Conservation (phyloP, 1,284 basidiomycete genomes). For the Sphagnurus paluster region DNA sequence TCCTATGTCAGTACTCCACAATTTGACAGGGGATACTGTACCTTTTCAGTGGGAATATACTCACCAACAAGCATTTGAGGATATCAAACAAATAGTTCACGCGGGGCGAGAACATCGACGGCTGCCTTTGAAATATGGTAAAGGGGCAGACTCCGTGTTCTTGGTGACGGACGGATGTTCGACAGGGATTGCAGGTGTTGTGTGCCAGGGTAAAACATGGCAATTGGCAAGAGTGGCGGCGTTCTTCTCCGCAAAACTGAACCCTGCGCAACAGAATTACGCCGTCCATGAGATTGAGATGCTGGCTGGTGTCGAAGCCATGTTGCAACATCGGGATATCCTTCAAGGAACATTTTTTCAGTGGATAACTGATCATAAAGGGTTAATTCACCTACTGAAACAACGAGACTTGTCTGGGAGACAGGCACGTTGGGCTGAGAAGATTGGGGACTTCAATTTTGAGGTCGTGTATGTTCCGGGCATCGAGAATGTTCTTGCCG, state of each 20-base stretch:
- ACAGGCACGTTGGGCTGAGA: conserved; percentile 41
- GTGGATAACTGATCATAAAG: conserved; percentile 39
- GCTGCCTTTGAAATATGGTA: conserved; percentile 25
- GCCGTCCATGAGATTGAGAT: not conserved
- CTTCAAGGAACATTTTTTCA: conserved; percentile 30
- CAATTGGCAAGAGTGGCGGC: conserved; percentile 10
- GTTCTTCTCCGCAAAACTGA: not conserved
- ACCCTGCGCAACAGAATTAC: not conserved
- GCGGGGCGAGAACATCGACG: conserved; percentile 21
- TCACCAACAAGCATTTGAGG: conserved; percentile 35
- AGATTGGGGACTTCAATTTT: conserved; percentile 29
- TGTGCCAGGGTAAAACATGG: conserved; percentile 32
- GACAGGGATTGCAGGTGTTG: conserved; percentile 26
- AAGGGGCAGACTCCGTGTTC: conserved; percentile 19
- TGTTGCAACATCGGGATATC: conserved; percentile 30
- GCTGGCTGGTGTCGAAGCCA: conserved; percentile 22
- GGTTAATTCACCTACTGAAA: conserved; percentile 26
- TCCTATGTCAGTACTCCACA: conserved; percentile 1
- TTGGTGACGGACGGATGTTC: conserved; percentile 30
- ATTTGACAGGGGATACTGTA: conserved; percentile 4
- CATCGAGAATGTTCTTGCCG: conserved; percentile 29
- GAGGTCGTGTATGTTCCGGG: conserved; percentile 31
- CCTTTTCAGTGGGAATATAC: conserved; percentile 31
- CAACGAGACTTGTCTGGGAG: conserved; percentile 27
- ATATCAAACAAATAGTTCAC: conserved; percentile 27